Evolutionary conservation across 2,329 filamentous ascomycete species (phyloP).

Genomic region (Botrytis elliptica): DNA sequence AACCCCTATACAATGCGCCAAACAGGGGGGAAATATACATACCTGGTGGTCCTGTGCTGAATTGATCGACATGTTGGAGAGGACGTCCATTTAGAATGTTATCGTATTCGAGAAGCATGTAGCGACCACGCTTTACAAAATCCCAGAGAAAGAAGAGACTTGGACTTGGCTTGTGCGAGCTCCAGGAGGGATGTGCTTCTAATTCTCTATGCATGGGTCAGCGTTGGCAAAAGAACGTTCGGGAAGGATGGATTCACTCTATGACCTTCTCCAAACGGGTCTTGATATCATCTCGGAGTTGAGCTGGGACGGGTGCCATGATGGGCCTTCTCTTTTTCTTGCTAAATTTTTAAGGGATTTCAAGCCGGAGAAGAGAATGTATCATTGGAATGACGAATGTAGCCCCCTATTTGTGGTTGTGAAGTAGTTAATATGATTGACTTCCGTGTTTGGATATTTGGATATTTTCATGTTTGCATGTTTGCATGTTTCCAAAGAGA

Average conservation of each 20-base stretch:
- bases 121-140: conserved; percentile 44
- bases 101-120: conserved; percentile 46
- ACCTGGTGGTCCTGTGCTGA: conserved; percentile 30
- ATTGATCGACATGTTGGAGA: conserved; percentile 41
- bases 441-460: background rate
- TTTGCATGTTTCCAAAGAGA: background rate
- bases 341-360: no score
- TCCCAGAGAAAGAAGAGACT: conserved; percentile 44
- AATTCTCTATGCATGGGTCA: conserved; percentile 25
- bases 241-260: background rate
- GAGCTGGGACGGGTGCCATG: conserved; percentile 8
- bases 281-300: conserved; percentile 17
- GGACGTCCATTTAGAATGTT: conserved; percentile 41
- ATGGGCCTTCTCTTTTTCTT: background rate
- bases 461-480: background rate
- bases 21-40: background rate
- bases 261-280: conserved; percentile 4
- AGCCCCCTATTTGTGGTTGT: background rate
- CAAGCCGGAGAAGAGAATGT: background rate
- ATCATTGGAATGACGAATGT: background rate
- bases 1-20: no score
- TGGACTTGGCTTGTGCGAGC: conserved; percentile 27
- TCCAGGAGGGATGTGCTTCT: conserved; percentile 28
- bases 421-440: background rate
- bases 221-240: background rate